A percentile compares a stretch with the other conserved stretches of the same genome.
Evolutionary conservation across 2,329 filamentous ascomycete species (phyloP).

Genomic region (Apiospora koreana): DNA sequence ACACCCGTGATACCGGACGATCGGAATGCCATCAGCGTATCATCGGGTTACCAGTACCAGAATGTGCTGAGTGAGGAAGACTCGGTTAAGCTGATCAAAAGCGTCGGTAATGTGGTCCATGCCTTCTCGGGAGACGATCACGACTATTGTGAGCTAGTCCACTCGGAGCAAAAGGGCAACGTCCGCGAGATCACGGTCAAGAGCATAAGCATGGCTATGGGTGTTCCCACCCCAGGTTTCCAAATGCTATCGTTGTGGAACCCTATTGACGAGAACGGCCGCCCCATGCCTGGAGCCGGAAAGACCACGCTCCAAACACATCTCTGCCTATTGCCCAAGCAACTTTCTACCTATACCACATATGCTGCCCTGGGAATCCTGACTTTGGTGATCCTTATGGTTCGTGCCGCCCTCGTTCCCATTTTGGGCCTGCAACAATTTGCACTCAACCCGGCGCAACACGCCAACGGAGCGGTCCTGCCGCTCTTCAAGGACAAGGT

Average conservation of each 20-base stretch:
- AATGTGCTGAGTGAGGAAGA: conserved; percentile 83
- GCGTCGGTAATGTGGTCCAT: conserved; percentile 78
- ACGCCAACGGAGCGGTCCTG: conserved; percentile 32
- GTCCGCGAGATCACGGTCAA: conserved; percentile 91
- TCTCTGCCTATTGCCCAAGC: conserved; percentile 86
- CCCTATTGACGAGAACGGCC: conserved; percentile 67
- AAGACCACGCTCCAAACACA: conserved; percentile 77
- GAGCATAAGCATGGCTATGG: conserved; percentile 95
- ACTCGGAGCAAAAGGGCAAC: conserved; percentile 66
- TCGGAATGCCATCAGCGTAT: conserved; percentile 76
- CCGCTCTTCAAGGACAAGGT: conserved; percentile 57
- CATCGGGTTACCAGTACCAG: conserved; percentile 90
- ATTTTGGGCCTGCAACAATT: conserved; percentile 55
- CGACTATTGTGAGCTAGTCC: conserved; percentile 91
- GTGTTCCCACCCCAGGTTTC: conserved; percentile 84
- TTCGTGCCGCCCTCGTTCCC: conserved; percentile 59
- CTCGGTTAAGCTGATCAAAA: conserved; percentile 73
- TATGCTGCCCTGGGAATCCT: conserved; percentile 68
- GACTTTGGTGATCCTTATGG: conserved; percentile 49
- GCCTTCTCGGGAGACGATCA: conserved; percentile 97
- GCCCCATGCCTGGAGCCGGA: conserved; percentile 44
- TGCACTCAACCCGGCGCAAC: conserved; percentile 39
- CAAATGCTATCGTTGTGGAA: conserved; percentile 91
- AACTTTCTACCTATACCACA: conserved; percentile 78
- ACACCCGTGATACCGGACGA: conserved; percentile 61